Percentiles rank a stretch among this genome's conserved stretches.
Evolutionary conservation across 1,284 basidiomycete genomes (phyloP).

Genomic region (Mycosarcoma mackinlayi): DNA sequence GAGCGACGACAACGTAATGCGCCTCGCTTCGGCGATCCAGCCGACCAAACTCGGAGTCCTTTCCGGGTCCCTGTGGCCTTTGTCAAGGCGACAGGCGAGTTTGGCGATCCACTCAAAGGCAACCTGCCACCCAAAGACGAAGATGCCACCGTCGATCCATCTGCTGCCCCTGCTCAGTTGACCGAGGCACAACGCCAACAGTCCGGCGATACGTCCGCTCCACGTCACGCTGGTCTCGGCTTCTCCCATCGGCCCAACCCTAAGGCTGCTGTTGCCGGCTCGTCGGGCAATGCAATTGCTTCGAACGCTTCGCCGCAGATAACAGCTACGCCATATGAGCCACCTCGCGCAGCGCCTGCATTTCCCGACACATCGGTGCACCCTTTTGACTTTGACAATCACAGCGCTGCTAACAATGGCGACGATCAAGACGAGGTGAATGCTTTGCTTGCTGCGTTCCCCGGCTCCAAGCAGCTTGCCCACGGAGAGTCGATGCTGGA

Average conservation of each 20-base stretch:
- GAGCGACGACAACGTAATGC: conserved; percentile 18
- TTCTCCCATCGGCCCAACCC: conserved; percentile 28
- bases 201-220: conserved; percentile 15
- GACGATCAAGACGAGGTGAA: conserved; percentile 44
- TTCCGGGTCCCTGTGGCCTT: conserved; percentile 53
- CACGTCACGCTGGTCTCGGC: conserved; percentile 46
- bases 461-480: conserved; percentile 46
- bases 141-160: conserved; percentile 6
- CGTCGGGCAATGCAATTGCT: background rate
- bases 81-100: conserved; percentile 53
- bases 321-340: conserved; percentile 19
- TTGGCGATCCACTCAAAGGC: conserved; percentile 34
- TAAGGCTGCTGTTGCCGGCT: conserved; percentile 13
- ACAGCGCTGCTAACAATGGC: background rate
- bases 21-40: conserved; percentile 40
- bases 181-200: conserved; percentile 16
- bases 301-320: background rate
- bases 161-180: conserved; percentile 10
- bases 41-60: conserved; percentile 19
- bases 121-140: conserved; percentile 24
- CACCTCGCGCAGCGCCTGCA: conserved; percentile 10
- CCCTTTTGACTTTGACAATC: conserved; percentile 20
- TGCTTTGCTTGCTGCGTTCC: conserved; percentile 47
- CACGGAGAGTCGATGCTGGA: conserved; percentile 46
- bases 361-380: conserved; percentile 6